phyloP scores from a whole-genome alignment of 176 grass and related monocot genomes.

The Olyra latifolia region DNA sequence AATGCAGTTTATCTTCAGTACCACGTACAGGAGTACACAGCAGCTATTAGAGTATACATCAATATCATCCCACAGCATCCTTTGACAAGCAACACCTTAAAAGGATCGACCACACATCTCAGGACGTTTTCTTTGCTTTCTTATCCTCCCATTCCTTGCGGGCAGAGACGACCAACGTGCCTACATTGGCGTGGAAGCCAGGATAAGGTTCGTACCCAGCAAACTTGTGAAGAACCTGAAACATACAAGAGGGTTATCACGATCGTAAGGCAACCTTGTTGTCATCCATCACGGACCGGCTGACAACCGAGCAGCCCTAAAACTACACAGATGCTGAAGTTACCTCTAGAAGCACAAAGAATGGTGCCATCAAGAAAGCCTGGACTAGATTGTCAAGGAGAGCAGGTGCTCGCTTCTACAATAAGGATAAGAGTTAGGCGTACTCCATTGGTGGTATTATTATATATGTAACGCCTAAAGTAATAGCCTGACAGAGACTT shows the following conservation, averaged over 20 bases:
- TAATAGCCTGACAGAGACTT: constrained; percentile 26
- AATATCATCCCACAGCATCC: neutral
- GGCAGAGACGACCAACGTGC: constrained; percentile 56
- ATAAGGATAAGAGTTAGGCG: neutral
- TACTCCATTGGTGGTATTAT: neutral
- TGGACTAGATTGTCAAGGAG: constrained; percentile 88
- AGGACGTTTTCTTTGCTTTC: constrained; percentile 64
- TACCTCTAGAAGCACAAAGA: constrained; percentile 97
- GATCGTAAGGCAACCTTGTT: neutral
- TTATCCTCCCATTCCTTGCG: constrained; percentile 74
- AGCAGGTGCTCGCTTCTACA: constrained; percentile 82
- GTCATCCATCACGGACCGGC: neutral
- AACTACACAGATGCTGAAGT: neutral
- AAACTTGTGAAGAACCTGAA: constrained; percentile 67
- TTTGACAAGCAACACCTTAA: too few relatives aligned
- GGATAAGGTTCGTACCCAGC: constrained; percentile 80
- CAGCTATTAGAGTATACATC: neutral
- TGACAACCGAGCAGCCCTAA: neutral
- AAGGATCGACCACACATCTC: neutral
- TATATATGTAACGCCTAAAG: neutral
- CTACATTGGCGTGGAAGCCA: constrained; percentile 69
- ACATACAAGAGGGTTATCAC: constrained; percentile 11
- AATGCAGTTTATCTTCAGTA: neutral
- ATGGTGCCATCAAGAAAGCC: constrained; percentile 94
- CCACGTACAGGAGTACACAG: neutral